A percentile compares a stretch with the other conserved stretches of the same genome.
These are phyloP conservation scores for Yarrowia deformans DNA, from an alignment of 805 yeast genomes.

Conservation along the genomic window DNA sequence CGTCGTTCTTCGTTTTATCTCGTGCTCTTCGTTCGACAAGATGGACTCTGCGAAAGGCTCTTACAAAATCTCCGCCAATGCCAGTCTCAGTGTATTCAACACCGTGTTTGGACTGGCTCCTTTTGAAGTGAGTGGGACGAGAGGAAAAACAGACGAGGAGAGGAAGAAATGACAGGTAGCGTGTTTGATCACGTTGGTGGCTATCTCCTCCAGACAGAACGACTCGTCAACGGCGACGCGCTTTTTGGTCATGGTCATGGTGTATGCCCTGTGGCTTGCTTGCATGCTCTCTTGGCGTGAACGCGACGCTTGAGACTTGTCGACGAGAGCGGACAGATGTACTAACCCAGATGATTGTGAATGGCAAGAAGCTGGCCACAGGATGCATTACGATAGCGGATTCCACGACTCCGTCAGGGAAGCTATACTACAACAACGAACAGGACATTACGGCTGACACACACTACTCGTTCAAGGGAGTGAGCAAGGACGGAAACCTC, in stretches of 20 bases:
- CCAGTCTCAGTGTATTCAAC: constrained; percentile 39
- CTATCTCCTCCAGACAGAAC: too few species aligned
- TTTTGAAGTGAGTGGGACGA: constrained; percentile 41
- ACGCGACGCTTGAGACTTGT: not conserved
- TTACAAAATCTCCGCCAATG: constrained; percentile 36
- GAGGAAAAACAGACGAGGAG: constrained; percentile 12
- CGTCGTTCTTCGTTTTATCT: constrained; percentile 11
- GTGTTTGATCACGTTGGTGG: too few species aligned
- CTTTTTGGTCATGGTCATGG: not conserved
- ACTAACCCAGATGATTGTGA: constrained; percentile 46
- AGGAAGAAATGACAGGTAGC: not conserved
- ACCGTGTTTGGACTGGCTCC: constrained; percentile 46
- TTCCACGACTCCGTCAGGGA: constrained; percentile 41
- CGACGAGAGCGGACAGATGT: constrained; percentile 21
- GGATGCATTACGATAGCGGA: constrained; percentile 41
- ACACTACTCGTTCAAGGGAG: constrained; percentile 43
- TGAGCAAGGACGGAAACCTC: constrained; percentile 40
- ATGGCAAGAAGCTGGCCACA: constrained; percentile 41
- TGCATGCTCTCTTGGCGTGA: not conserved
- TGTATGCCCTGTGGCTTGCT: constrained; percentile 3
- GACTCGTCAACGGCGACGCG: too few species aligned
- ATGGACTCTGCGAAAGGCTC: constrained; percentile 37
- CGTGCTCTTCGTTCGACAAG: constrained; percentile 18
- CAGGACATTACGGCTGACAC: constrained; percentile 43
- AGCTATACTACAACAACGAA: constrained; percentile 43